These are phyloP conservation scores for Monosporascus sp. DNA, from an alignment of 2,329 filamentous ascomycete genomes.

Conservation along the genomic window DNA sequence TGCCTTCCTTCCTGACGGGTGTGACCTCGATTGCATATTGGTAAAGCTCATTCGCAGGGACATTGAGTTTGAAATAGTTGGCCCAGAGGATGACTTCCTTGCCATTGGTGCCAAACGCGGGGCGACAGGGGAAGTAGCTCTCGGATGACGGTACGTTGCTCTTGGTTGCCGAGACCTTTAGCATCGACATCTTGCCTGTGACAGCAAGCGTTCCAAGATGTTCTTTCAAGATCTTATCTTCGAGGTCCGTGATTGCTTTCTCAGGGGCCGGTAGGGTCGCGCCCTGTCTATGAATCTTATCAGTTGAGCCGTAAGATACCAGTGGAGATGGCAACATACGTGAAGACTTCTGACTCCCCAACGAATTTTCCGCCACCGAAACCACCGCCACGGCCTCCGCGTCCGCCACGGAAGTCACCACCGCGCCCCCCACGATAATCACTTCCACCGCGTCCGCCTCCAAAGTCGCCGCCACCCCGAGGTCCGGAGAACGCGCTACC, in stretches of 20 bases:
- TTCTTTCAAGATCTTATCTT: constrained; percentile 35
- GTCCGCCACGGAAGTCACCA: constrained; percentile 5
- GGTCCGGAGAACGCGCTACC: constrained; percentile 10
- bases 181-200: constrained; percentile 30
- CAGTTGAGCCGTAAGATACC: not conserved
- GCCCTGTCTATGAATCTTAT: constrained; percentile 6
- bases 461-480: constrained; percentile 11
- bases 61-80: constrained; percentile 47
- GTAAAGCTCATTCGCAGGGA: constrained; percentile 33
- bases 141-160: constrained; percentile 4
- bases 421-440: constrained; percentile 17
- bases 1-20: constrained; percentile 11
- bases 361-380: constrained; percentile 19
- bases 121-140: constrained; percentile 38
- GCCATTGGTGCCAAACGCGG: constrained; percentile 44
- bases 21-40: constrained; percentile 41
- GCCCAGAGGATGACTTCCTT: constrained; percentile 42
- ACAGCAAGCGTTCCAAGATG: constrained; percentile 23
- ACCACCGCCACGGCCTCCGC: constrained; percentile 21
- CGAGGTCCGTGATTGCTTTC: constrained; percentile 29
- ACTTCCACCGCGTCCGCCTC: constrained; percentile 12
- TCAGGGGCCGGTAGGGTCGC: constrained; percentile 22
- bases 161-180: constrained; percentile 20
- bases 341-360: constrained; percentile 22
- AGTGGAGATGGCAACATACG: constrained; percentile 18